These are phyloP conservation scores for Aspergillus neoniger DNA, from an alignment of 2,329 filamentous ascomycete species.

Conservation along the genomic window DNA sequence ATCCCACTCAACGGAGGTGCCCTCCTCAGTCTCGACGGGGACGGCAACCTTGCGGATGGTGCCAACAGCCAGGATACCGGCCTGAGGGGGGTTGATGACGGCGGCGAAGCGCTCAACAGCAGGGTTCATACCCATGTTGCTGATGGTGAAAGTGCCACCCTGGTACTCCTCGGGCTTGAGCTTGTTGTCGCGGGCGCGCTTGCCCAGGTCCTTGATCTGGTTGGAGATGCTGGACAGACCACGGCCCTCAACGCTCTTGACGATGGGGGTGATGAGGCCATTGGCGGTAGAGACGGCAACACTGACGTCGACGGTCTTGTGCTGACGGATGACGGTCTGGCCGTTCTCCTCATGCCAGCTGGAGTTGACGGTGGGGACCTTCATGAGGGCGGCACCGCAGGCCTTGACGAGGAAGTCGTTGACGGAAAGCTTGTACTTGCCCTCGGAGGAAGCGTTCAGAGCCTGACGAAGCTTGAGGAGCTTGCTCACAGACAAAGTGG, in stretches of 20 bases:
- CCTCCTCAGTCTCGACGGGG: slow-evolving; percentile 81
- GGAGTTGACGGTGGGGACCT: slow-evolving; percentile 94
- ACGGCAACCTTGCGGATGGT: slow-evolving; percentile 94
- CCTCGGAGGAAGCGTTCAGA: slow-evolving; percentile 83
- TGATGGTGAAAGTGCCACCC: slow-evolving; percentile 98
- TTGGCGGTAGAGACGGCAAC: slow-evolving; percentile 92
- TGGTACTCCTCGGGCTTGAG: slow-evolving; percentile 99
- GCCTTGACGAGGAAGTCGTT: slow-evolving; percentile 99
- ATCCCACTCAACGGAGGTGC: slow-evolving; percentile 81
- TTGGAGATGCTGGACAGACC: slow-evolving; percentile 86
- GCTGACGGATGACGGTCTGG: slow-evolving; percentile 79
- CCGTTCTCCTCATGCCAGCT: slow-evolving; percentile 83
- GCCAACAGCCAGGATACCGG: slow-evolving; percentile 90
- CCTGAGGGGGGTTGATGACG: slow-evolving; percentile 98
- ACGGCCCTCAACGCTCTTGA: slow-evolving; percentile 81
- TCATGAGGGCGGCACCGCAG: slow-evolving; percentile 80
- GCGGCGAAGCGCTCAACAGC: slow-evolving; percentile 97
- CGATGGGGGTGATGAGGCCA: slow-evolving; percentile 96
- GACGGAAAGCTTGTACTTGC: slow-evolving; percentile 98
- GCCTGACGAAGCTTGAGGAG: slow-evolving; percentile 94
- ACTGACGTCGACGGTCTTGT: slow-evolving; percentile 89
- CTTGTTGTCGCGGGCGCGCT: slow-evolving; percentile 94
- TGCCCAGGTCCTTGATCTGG: slow-evolving; percentile 93
- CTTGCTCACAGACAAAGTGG: slow-evolving; percentile 88
- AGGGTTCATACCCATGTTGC: slow-evolving; percentile 99